Base-by-base conservation (phyloP, 139 green algal genomes). In the Chlorella sp. region DNA sequence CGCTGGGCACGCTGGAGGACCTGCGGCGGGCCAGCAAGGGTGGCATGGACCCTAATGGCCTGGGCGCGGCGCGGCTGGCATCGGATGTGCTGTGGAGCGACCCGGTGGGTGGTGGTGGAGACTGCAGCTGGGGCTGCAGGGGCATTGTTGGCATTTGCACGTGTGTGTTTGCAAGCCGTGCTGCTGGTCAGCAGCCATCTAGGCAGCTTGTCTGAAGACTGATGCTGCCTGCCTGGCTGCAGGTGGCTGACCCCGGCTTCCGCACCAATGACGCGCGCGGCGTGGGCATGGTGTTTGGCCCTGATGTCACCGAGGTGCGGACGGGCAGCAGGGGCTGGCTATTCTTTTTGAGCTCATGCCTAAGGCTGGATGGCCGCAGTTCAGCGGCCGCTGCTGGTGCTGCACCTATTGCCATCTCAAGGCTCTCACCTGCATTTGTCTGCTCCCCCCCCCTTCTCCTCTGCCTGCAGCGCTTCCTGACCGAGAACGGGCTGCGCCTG, bases 11-110 rank as follows among this genome's bases (percentile, higher is more conserved):
- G 0, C 67, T 98, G 62, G 88, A 91, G 9, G 91, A 98, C 69
- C 91, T 99, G 47, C 84, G 89, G 0, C 63, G 38, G 0, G 92
- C 94, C 13, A 83, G 44, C 83, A 97, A 98, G 81, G 95, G 94
- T 5, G 94, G 95, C 17, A 68, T 93, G 56, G 96, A 98, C 87
- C 96, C 95, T 0, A 89, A 92, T 71, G 95, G 91, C 44, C 51
- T 85, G 67, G 92, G 93, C 78, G 39, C 70, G 28, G 90, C 88
- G 2, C 57, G 78, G 11, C 69, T 98, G 11, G 94, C 96, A 4
- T 84, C 92, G 2, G 96, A 99, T 81, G 94, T 99, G 67, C 88
- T 99, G 80, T 99, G 97, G 97, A 96, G 90, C 3, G 97, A 99
- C 85, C 97, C 87, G 21, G 30, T 81, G n/a, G 69, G 71, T 23